Conservation (phyloP, 176 grass and related monocot species). For the Triticum aestivum region IWGSC_CS_RefSeq_v2.1 NC_057805.1:506186413-506186912, state of each 20-base stretch:
- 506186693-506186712: not conserved
- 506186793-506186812: conserved; percentile 33
- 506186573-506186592: conserved; percentile 36
- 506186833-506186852: conserved; percentile 75
- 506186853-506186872: conserved; percentile 50
- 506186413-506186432: conserved; percentile 44
- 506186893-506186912: not conserved
- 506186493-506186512: conserved; percentile 58
- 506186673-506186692: not conserved
- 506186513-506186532: conserved; percentile 82
- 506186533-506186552: conserved; percentile 90
- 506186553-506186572: conserved; percentile 69
- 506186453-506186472: not conserved
- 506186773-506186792: conserved; percentile 58
- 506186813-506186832: conserved; percentile 88
- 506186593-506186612: conserved; percentile 62
- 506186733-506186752: not conserved
- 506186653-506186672: conserved; percentile 44
- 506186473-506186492: not conserved
- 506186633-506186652: conserved; percentile 34
- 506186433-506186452: not conserved
- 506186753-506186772: conserved; percentile 66
- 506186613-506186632: conserved; percentile 33
- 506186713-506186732: not conserved
- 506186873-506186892: conserved; percentile 72